These are phyloP conservation scores for Ilyonectria sp. DNA, from an alignment of 2,329 filamentous ascomycete genomes.

Conservation along the genomic window DNA sequence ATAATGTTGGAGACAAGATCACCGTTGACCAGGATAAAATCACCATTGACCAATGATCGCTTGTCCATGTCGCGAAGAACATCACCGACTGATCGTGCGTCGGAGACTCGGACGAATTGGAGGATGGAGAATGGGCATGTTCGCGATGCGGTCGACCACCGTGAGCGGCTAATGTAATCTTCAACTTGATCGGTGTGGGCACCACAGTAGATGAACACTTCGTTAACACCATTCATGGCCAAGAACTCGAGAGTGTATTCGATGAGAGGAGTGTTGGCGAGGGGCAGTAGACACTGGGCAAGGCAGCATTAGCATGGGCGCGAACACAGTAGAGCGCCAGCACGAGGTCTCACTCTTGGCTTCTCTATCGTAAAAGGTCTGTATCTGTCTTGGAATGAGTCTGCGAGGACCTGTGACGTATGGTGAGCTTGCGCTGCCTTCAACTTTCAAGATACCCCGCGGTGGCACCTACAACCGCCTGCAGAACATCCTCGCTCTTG, in stretches of 20 bases:
- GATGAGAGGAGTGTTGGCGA: constrained; percentile 95
- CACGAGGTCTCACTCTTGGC: constrained; percentile 78
- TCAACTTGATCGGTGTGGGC: constrained; percentile 91
- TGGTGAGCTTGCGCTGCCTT: constrained; percentile 40
- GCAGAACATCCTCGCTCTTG: constrained; percentile 72
- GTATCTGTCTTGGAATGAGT: constrained; percentile 95
- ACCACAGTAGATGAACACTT: constrained; percentile 93
- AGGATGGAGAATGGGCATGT: constrained; percentile 81
- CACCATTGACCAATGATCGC: constrained; percentile 86
- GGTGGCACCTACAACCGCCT: constrained; percentile 66
- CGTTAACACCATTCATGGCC: constrained; percentile 93
- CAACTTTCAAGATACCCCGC: constrained; percentile 45
- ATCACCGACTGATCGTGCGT: constrained; percentile 90
- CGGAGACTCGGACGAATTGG: constrained; percentile 86
- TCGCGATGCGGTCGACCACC: constrained; percentile 74
- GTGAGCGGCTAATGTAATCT: constrained; percentile 84
- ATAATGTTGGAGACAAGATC: constrained; percentile 92
- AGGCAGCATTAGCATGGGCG: constrained; percentile 37
- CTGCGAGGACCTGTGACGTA: constrained; percentile 80
- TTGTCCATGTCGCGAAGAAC: constrained; percentile 94
- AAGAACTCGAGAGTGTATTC: constrained; percentile 98
- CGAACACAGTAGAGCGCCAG: background rate
- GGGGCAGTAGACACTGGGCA: constrained; percentile 86
- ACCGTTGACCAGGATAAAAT: constrained; percentile 94
- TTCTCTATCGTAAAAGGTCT: constrained; percentile 89